These are phyloP conservation scores for Pseudogymnoascus sp. DNA, from an alignment of 2,329 filamentous ascomycete genomes.

Conservation along the genomic window DNA sequence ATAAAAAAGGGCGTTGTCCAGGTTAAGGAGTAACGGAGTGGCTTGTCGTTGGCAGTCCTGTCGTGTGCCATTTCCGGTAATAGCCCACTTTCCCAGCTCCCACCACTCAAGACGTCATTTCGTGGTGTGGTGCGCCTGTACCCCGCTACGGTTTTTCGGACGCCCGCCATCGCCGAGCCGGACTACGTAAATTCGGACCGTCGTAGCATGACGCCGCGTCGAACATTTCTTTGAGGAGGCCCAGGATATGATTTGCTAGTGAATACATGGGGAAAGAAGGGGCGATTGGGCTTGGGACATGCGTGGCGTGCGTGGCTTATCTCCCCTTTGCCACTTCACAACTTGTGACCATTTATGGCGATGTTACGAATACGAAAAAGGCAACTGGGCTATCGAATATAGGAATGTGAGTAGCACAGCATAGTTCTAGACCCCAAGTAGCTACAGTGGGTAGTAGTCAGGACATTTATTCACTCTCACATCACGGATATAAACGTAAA, in stretches of 20 bases:
- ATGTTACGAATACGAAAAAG: not conserved
- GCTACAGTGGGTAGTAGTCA: not conserved
- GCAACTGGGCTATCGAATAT: not conserved
- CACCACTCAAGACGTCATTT: slow-evolving; percentile 6
- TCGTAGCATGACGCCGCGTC: not conserved
- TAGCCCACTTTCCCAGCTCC: slow-evolving; percentile 3
- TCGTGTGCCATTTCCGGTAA: slow-evolving; percentile 3
- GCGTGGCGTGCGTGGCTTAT: not conserved
- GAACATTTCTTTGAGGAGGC: not conserved
- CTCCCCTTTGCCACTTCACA: not conserved
- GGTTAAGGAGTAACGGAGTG: not conserved
- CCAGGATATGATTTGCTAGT: not conserved
- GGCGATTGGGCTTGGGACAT: not conserved
- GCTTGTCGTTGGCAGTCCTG: not conserved
- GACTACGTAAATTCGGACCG: not conserved
- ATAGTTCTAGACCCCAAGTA: not conserved
- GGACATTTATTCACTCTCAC: not conserved
- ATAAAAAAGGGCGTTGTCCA: not conserved
- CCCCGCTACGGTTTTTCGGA: not conserved
- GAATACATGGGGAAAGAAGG: not conserved
- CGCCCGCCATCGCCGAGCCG: not conserved
- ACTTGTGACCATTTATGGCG: not conserved
- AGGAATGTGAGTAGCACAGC: not conserved
- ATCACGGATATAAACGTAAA: not conserved
- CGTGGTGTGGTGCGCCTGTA: not conserved